Base-by-base conservation (phyloP, 1,284 basidiomycete species). In the Malassezia yamatoensis region DNA sequence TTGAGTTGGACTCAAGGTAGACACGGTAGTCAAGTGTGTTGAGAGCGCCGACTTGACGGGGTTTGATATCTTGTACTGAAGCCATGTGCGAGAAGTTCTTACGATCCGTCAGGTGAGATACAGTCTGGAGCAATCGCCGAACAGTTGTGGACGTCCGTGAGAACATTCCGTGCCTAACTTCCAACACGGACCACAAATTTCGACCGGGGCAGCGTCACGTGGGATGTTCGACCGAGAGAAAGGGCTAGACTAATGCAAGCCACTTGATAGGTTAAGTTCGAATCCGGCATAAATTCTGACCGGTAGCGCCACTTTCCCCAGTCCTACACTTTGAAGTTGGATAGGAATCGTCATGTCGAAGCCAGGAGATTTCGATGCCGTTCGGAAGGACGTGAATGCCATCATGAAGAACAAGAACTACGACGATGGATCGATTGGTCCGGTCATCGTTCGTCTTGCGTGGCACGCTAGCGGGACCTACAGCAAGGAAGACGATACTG, bases 11-110 rank as follows among this genome's bases (percentile, higher is more conserved):
- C 53, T 98, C 93, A 77, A 90, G 83, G 82, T 78, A 98, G 60
- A 93, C 85, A 60, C 93, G 88, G 80, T 94, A 88, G 70, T 96
- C 93, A 66, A 96, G 84, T 56, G 91, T 94, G 81, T 96, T 87
- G 69, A 87, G 81, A 52, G 90, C 86, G 53, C 86, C 87, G 74
- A 90, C 81, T 77, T 85, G 81, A 75, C 88, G 86, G 47, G 85
- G 78, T 46, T 81, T 79, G 79, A 84, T 88, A 51, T 75, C 72
- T 33, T 61, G 59, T 39, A 62, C 59, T 47, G 63, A 58, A 46
- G 66, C 54, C 64, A 61, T 64, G 41, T 56, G 59, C 5, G 9
- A 18, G 3, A 32, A 13, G 51, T 29, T 36, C 2, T 7, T 34
- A 16, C 41, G 45, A 6, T 39, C 32, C 32, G 33, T 15, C 20